Base-by-base conservation (phyloP, 352 stramenopile species). In the Phytophthora pini region DNA sequence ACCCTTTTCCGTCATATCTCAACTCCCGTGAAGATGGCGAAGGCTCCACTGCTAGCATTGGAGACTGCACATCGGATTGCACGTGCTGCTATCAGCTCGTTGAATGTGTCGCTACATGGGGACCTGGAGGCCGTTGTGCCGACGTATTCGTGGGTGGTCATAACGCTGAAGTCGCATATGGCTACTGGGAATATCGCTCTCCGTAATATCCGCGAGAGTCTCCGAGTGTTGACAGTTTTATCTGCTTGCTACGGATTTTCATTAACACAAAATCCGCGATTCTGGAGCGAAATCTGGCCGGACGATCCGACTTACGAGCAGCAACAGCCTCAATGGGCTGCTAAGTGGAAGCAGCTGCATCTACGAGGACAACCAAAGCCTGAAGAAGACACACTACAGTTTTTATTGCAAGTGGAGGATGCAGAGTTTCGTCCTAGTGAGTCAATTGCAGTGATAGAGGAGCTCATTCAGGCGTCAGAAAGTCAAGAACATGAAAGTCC, bases 241-340 rank as follows among this genome's bases (percentile, higher is more conserved):
- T 44, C 46, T n/a, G 40, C 32, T 2, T 75, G 67, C 31, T 39
- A 50, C 3, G 67, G 61, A 22, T 68, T 68, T 26, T 51, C 39
- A 5, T 15, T 75, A 27, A 11, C 7, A 9, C 51, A 68, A 15
- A 75, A 72, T 24, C 20, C 26, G 4, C 48, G 31, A 17, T 74
- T 74, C 40, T 74, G 62, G 68, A 61, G 51, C 32, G 56, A 63
- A 12, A 12, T 72, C 4, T 66, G 65, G 32, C 52, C 62, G 4
- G 32, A 41, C 0, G 43, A 57, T 22, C 43, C 52, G 8, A 20
- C 24, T 31, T 29, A 15, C 15, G 38, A 47, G 34, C 29, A 39
- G 0, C 34, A 65, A 24, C 57, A 62, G 48, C 65, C 52, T 13
- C 49, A 55, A 29, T 58, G 56, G 44, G 22, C 40, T 6, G 24